Percentiles rank a stretch among this genome's conserved stretches.
Conservation (phyloP, 192 early-diverging fungal genomes). For the Backusella tarrabulga region DNA sequence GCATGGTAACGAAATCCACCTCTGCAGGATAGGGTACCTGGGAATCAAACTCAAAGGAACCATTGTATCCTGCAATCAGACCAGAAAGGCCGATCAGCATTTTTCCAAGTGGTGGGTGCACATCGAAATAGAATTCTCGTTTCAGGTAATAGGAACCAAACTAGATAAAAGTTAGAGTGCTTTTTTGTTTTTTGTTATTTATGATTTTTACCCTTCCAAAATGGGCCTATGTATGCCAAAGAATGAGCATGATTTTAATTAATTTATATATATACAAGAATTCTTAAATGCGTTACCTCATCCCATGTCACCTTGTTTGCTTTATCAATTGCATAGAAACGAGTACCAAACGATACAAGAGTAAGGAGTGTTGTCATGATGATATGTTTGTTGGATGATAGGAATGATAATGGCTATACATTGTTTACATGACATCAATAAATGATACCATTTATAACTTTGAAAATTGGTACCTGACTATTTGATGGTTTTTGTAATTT, state of each 20-base stretch:
- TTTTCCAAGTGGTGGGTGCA: slow-evolving; percentile 97
- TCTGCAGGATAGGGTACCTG: slow-evolving; percentile 71
- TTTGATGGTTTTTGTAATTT: neutral
- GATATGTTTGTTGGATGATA: slow-evolving; percentile 38
- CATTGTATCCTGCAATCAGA: slow-evolving; percentile 80
- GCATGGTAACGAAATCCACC: slow-evolving; percentile 87
- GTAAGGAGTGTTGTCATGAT: slow-evolving; percentile 54
- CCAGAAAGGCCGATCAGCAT: slow-evolving; percentile 91
- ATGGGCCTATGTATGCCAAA: slow-evolving; percentile 39
- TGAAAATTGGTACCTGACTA: neutral
- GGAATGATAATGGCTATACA: neutral
- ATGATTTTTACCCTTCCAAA: slow-evolving; percentile 49
- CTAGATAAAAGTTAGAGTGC: slow-evolving; percentile 36
- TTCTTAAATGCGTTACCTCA: slow-evolving; percentile 21
- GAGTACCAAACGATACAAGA: slow-evolving; percentile 60
- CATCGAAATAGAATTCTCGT: slow-evolving; percentile 93
- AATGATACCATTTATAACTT: too few relatives aligned
- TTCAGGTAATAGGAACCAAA: slow-evolving; percentile 96
- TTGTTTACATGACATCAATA: neutral
- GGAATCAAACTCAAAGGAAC: slow-evolving; percentile 82
- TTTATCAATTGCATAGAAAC: slow-evolving; percentile 59
- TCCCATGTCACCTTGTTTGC: slow-evolving; percentile 71
- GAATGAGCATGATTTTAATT: neutral
- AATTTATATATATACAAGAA: neutral
- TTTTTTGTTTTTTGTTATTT: neutral